phyloP scores from a whole-genome alignment of 768 basidiomycete genomes.

The Leccinum sublutescens region DNA sequence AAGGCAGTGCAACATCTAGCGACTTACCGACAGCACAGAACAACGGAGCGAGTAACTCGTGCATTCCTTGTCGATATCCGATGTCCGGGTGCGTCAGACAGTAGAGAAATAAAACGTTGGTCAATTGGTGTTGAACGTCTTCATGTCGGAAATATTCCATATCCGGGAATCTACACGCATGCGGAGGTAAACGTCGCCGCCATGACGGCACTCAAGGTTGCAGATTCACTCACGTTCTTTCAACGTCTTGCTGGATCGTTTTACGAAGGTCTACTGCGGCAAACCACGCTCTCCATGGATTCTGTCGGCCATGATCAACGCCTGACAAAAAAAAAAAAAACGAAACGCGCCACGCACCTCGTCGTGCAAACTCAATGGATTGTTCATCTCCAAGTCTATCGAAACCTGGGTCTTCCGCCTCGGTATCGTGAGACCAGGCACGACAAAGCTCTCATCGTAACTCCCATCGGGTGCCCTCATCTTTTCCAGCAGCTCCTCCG shows the following conservation, averaged over 20 bases:
- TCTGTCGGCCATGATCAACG: slow-evolving; percentile 43
- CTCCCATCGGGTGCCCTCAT: slow-evolving; percentile 86
- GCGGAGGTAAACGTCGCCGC: slow-evolving; percentile 2
- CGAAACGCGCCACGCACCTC: slow-evolving; percentile 44
- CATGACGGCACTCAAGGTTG: background rate
- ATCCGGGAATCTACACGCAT: slow-evolving; percentile 84
- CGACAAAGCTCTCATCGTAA: slow-evolving; percentile 64
- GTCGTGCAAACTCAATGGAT: slow-evolving; percentile 77
- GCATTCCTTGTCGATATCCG: slow-evolving; percentile 99
- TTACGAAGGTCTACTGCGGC: slow-evolving; percentile 83
- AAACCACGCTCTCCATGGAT: slow-evolving; percentile 97
- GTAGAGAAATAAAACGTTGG: slow-evolving; percentile 86
- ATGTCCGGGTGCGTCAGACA: slow-evolving; percentile 75
- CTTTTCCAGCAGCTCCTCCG: slow-evolving; percentile 57
- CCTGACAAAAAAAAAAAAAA: background rate
- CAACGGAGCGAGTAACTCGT: slow-evolving; percentile 88
- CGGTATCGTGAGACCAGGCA: slow-evolving; percentile 49
- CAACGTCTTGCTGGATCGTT: slow-evolving; percentile 91
- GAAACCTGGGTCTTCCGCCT: slow-evolving; percentile 28
- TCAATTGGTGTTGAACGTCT: slow-evolving; percentile 74
- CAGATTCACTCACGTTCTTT: slow-evolving; percentile 74
- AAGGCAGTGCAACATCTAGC: background rate
- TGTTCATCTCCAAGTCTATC: slow-evolving; percentile 65
- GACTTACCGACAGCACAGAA: slow-evolving; percentile 57
- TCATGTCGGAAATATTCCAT: slow-evolving; percentile 82